Conservation (phyloP, 2,329 filamentous ascomycete species). For the Aspergillus aculeatus region DNA sequence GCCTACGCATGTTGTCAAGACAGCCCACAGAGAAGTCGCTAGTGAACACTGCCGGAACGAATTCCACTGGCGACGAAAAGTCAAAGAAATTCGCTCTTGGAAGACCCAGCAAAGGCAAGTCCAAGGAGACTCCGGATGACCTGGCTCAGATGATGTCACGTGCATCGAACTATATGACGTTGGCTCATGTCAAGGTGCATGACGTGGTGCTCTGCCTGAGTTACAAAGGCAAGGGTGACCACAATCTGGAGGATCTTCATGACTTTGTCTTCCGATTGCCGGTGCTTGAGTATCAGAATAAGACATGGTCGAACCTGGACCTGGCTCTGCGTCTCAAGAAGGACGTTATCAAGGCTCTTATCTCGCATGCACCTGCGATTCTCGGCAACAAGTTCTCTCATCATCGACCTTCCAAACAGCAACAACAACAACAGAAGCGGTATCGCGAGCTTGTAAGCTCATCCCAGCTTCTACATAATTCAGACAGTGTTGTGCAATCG, state of each 20-base stretch:
- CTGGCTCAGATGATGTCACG: slow-evolving; percentile 94
- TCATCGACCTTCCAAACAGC: slow-evolving; percentile 76
- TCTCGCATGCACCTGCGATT: slow-evolving; percentile 93
- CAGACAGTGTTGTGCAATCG: slow-evolving; percentile 29
- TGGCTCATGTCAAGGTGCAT: slow-evolving; percentile 91
- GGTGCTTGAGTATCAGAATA: slow-evolving; percentile 93
- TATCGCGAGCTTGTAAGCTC: slow-evolving; percentile 81
- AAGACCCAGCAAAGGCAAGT: slow-evolving; percentile 49
- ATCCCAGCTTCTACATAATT: slow-evolving; percentile 60
- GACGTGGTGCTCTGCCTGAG: slow-evolving; percentile 93
- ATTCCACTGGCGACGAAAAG: slow-evolving; percentile 35
- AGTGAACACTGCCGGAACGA: slow-evolving; percentile 28
- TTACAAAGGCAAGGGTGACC: slow-evolving; percentile 93
- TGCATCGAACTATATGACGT: slow-evolving; percentile 95
- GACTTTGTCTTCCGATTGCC: slow-evolving; percentile 96
- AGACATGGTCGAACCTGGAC: slow-evolving; percentile 98
- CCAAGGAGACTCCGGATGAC: slow-evolving; percentile 75
- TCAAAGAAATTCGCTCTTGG: slow-evolving; percentile 50
- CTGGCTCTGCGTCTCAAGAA: slow-evolving; percentile 90
- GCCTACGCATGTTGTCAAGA: slow-evolving; percentile 37
- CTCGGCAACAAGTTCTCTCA: slow-evolving; percentile 96
- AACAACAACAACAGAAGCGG: slow-evolving; percentile 75
- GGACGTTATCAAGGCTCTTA: slow-evolving; percentile 87
- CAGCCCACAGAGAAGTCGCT: slow-evolving; percentile 39
- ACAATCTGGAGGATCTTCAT: slow-evolving; percentile 95